Conservation (phyloP, 768 basidiomycete genomes). For the Grammothele lineata region DNA sequence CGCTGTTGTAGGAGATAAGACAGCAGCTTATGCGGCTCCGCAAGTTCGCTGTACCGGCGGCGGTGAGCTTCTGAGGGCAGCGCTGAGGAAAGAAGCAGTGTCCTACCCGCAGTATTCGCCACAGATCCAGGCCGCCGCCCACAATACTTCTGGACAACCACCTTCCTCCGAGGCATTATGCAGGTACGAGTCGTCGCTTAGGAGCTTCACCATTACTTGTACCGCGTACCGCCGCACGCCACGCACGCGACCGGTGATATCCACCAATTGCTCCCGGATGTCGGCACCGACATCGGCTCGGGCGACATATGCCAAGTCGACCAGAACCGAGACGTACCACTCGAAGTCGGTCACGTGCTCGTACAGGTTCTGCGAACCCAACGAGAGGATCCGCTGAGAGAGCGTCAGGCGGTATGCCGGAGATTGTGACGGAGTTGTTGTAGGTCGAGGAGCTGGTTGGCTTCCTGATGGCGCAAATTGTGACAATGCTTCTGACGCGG, state of each 20-base stretch:
- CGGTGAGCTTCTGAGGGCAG: conserved; percentile 8
- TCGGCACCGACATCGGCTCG: conserved; percentile 72
- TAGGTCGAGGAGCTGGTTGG: conserved; percentile 21
- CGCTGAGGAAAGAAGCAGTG: neutral
- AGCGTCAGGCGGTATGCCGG: conserved; percentile 84
- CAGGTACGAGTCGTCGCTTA: conserved; percentile 75
- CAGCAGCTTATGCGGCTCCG: conserved; percentile 71
- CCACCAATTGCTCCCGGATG: conserved; percentile 82
- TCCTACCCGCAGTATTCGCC: conserved; percentile 89
- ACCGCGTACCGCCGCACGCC: conserved; percentile 77
- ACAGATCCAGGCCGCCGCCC: conserved; percentile 96
- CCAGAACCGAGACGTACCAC: conserved; percentile 94
- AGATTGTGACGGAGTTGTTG: conserved; percentile 53
- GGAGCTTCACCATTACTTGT: conserved; percentile 73
- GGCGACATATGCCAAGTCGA: conserved; percentile 88
- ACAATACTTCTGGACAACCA: conserved; percentile 80
- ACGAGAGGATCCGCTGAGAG: conserved; percentile 76
- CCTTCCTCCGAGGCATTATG: conserved; percentile 62
- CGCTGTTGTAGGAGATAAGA: conserved; percentile 63
- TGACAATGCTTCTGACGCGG: conserved; percentile 49
- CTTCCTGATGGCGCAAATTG: conserved; percentile 51
- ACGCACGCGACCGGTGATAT: conserved; percentile 79
- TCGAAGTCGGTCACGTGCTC: conserved; percentile 90
- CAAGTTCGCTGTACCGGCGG: conserved; percentile 64
- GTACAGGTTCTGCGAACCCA: conserved; percentile 81